Conservation (phyloP, 2,329 filamentous ascomycete species). For the Gaeumannomyces tritici region DNA sequence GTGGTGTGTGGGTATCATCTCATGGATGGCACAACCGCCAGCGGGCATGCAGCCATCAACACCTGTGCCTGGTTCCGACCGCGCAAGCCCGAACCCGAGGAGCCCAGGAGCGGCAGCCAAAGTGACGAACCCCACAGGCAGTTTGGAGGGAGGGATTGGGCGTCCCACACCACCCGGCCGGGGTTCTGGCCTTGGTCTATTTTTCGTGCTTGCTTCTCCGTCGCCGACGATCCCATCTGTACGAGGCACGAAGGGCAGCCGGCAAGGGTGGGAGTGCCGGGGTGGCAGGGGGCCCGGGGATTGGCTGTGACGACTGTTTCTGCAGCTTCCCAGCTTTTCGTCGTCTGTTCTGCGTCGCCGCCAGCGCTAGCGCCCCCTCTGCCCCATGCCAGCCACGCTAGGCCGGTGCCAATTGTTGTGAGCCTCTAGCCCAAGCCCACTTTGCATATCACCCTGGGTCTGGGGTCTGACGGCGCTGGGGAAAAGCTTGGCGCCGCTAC, state of each 20-base stretch:
- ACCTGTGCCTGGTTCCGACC: background rate
- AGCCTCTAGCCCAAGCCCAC: background rate
- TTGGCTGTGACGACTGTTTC: background rate
- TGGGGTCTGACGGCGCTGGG: background rate
- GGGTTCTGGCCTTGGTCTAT: background rate
- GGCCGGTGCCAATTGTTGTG: background rate
- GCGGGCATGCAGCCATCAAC: background rate
- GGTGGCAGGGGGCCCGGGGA: background rate
- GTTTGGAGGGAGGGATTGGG: background rate
- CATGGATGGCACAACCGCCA: background rate
- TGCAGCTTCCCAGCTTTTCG: background rate
- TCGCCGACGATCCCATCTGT: background rate
- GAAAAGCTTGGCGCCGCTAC: background rate
- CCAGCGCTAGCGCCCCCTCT: background rate
- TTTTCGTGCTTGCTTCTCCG: background rate
- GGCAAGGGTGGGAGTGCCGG: background rate
- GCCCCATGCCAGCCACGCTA: background rate
- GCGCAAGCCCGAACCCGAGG: background rate
- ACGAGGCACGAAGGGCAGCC: background rate
- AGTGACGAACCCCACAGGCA: background rate
- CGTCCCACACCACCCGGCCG: background rate
- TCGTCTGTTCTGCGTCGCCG: background rate
- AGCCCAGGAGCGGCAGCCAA: background rate
- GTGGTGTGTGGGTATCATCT: background rate
- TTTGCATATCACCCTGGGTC: background rate